phyloP scores from a whole-genome alignment of 2,329 filamentous ascomycete species.

The Epichloe sylvatica region DNA sequence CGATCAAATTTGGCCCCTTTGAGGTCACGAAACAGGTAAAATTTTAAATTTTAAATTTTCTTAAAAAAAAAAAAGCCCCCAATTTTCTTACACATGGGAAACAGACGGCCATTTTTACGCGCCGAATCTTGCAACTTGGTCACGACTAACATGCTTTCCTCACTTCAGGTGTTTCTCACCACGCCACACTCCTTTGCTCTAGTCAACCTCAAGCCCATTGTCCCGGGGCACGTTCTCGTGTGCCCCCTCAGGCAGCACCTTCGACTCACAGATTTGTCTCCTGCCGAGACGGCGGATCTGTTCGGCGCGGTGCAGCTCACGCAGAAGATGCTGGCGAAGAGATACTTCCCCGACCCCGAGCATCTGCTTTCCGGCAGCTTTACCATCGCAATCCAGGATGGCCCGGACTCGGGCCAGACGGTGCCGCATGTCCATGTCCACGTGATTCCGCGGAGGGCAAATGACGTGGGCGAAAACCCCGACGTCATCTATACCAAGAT shows the following conservation, averaged over 20 bases:
- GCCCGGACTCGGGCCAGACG: constrained; percentile 78
- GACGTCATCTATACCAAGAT: constrained; percentile 75
- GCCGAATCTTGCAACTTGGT: no score
- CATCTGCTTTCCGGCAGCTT: constrained; percentile 47
- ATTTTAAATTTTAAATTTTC: no score
- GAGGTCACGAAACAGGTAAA: constrained; percentile 59
- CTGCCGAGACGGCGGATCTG: constrained; percentile 62
- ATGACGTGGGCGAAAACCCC: constrained; percentile 30
- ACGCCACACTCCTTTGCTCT: constrained; percentile 72
- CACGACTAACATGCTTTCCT: neutral
- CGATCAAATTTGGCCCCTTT: constrained; percentile 59
- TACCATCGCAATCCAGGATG: constrained; percentile 94
- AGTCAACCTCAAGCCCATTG: constrained; percentile 88
- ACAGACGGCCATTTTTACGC: no score
- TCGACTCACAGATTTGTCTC: constrained; percentile 61
- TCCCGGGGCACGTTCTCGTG: constrained; percentile 86
- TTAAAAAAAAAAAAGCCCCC: neutral
- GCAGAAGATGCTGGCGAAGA: constrained; percentile 54
- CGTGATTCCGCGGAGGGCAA: constrained; percentile 57
- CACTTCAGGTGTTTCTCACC: constrained; percentile 64
- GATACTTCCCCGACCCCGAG: constrained; percentile 38
- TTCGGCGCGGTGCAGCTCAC: constrained; percentile 78
- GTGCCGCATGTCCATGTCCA: constrained; percentile 90
- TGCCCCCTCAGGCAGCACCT: constrained; percentile 58
- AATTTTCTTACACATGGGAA: neutral